Conservation (phyloP, 192 early-diverging fungal genomes). For the Coemansia sp. region DNA sequence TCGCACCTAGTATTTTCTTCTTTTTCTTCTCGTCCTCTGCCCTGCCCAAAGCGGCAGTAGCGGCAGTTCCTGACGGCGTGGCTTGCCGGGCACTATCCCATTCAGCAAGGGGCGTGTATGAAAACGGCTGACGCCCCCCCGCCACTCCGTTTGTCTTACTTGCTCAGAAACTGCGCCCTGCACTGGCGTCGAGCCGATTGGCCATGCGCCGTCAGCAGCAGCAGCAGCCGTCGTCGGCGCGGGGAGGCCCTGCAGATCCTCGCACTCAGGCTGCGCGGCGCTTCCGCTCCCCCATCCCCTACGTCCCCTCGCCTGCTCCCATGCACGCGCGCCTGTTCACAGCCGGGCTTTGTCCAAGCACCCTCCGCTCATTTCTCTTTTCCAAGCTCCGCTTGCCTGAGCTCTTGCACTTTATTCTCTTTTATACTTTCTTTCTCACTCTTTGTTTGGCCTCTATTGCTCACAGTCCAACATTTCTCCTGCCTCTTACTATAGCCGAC, state of each 20-base stretch:
- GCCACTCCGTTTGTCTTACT: constrained; percentile 1
- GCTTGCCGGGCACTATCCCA: constrained; percentile 11
- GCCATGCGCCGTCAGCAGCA: constrained; percentile 8
- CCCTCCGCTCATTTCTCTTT: not conserved
- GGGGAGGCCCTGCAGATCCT: constrained; percentile 6
- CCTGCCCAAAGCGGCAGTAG: not conserved
- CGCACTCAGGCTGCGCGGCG: not conserved
- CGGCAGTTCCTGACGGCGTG: constrained; percentile 3
- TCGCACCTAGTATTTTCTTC: not conserved
- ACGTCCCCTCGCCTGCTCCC: not conserved
- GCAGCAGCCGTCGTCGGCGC: not conserved
- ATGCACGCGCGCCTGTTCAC: constrained; percentile 9
- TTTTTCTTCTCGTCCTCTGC: not conserved
- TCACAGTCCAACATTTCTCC: not conserved
- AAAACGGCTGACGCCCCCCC: constrained; percentile 9
- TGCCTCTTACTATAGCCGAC: not conserved
- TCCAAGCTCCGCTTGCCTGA: constrained; percentile 1
- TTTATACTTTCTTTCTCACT: not conserved
- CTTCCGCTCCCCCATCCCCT: not conserved
- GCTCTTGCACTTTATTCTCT: not conserved
- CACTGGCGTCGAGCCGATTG: not conserved
- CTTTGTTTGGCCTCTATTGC: not conserved
- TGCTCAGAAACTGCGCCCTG: not conserved
- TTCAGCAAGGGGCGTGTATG: constrained; percentile 11
- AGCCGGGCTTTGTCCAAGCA: constrained; percentile 7